These are phyloP conservation scores for Candida nitratophila DNA, from an alignment of 805 yeast genomes.

Conservation along the genomic window DNA sequence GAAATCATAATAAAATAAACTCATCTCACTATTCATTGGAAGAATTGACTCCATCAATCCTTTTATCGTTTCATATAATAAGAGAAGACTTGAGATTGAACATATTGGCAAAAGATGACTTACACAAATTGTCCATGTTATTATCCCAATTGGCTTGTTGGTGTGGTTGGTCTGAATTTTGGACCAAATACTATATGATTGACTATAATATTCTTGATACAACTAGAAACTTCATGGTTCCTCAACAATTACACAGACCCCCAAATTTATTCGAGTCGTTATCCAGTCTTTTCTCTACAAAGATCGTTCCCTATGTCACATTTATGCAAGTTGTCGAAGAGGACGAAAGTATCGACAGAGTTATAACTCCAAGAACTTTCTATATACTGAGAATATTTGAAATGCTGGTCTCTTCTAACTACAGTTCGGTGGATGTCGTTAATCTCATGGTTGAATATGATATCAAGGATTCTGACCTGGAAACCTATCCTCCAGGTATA, in stretches of 20 bases:
- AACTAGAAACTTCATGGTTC: constrained; percentile 30
- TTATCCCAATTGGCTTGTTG: constrained; percentile 56
- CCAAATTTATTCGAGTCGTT: constrained; percentile 55
- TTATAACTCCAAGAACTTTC: constrained; percentile 61
- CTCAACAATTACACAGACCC: constrained; percentile 46
- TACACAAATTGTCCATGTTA: constrained; percentile 40
- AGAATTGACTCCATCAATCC: constrained; percentile 55
- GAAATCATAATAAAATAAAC: constrained; percentile 8
- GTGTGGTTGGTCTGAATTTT: constrained; percentile 68
- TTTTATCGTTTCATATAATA: constrained; percentile 64
- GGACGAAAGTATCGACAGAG: constrained; percentile 46
- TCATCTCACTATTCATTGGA: constrained; percentile 31
- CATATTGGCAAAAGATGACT: constrained; percentile 30
- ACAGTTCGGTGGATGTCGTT: constrained; percentile 46
- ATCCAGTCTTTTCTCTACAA: constrained; percentile 39
- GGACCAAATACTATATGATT: constrained; percentile 53
- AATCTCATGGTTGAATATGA: constrained; percentile 54
- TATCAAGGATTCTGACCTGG: constrained; percentile 44
- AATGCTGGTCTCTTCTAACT: constrained; percentile 46
- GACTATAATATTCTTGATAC: constrained; percentile 29
- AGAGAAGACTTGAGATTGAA: constrained; percentile 70
- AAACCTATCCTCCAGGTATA: constrained; percentile 70
- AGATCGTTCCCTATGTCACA: constrained; percentile 49
- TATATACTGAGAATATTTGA: constrained; percentile 57
- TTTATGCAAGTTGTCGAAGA: constrained; percentile 66